Percentiles rank a stretch among this genome's conserved stretches.
phyloP scores from a whole-genome alignment of 1,284 basidiomycete genomes.

The Pseudozyma hubeiensis region DNA sequence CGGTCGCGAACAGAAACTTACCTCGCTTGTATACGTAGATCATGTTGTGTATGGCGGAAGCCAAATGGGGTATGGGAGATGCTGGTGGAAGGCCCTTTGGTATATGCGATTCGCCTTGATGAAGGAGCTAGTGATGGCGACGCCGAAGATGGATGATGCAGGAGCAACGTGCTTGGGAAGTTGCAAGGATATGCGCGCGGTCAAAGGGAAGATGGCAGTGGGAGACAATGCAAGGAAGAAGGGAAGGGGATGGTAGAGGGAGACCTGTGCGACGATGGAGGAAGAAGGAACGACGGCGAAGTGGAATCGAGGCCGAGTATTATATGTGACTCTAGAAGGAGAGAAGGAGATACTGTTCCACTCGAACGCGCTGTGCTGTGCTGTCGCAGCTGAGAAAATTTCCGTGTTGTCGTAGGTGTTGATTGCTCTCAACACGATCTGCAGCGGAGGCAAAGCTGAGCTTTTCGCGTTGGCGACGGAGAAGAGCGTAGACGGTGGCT shows the following conservation, averaged over 20 bases:
- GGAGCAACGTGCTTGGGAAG: constrained; percentile 1
- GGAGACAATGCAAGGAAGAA: neutral
- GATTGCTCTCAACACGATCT: constrained; percentile 28
- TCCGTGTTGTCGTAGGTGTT: constrained; percentile 29
- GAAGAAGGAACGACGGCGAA: constrained; percentile 23
- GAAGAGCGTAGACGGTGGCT: neutral
- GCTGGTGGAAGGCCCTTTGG: constrained; percentile 10
- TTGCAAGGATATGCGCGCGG: constrained; percentile 23
- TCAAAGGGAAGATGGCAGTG: constrained; percentile 3
- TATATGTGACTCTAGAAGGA: constrained; percentile 23
- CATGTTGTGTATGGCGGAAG: constrained; percentile 36
- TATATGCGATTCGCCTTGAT: constrained; percentile 16
- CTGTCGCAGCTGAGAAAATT: constrained; percentile 17
- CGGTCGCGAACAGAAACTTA: constrained; percentile 26
- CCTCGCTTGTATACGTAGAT: constrained; percentile 68
- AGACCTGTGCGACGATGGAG: constrained; percentile 40
- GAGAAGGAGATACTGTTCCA: neutral
- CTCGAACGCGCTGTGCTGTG: constrained; percentile 10
- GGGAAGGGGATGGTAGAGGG: constrained; percentile 2
- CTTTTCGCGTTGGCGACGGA: constrained; percentile 22
- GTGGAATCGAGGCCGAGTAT: constrained; percentile 21
- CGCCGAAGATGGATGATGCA: constrained; percentile 11
- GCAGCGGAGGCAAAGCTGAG: constrained; percentile 12
- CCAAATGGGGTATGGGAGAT: constrained; percentile 14
- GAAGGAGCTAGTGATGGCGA: constrained; percentile 8